Base-by-base conservation (phyloP, 2,329 filamentous ascomycete species). In the Didymella keratinophila region DNA sequence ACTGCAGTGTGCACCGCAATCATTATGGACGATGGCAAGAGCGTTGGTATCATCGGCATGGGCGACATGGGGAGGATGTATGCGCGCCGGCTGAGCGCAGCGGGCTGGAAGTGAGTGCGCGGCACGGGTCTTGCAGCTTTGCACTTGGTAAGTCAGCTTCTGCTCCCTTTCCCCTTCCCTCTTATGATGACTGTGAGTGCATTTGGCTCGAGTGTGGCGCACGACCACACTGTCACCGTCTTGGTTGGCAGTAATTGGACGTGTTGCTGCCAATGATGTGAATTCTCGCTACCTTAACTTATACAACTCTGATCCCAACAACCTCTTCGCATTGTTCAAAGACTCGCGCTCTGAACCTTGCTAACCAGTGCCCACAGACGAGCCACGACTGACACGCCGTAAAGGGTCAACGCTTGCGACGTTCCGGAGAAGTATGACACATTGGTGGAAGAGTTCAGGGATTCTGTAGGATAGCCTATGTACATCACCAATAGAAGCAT, bases 1-100 rank as follows among this genome's bases (percentile, higher is more conserved):
- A 65, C 50, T 61, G 54, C 30, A 63, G 61, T 62, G 66, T 67
- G 66, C 57, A 60, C 62, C 52, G 72, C 69, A 81, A 56, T 57
- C 65, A 71, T 21, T 34, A 81, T 86, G 88, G 86, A 89, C 68
- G 83, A 85, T 25, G 62, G 61, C 72, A 92, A 92, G 76, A 87
- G 89, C 63, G 86, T 99, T 67, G 95, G 95, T 67, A 90, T 99
- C 74, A 99, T 99, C 76, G 95, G 95, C 61, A 97, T 99, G 93
- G 95, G 95, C 65, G 94, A 97, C 74, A 99, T 99, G 95, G 95
- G 95, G 73, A 96, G 90, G 85, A 96, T 99, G 92, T 99, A 99
- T 79, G 92, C 95, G 73, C 87, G 90, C 73, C 87, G 88, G 74
- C 86, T 99, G 72, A 93, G 92, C 78, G 87, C 87, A 75, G 95